These are phyloP conservation scores for Solanum virginianum DNA, from an alignment of 257 asterid genomes.

Conservation along the genomic window DNA sequence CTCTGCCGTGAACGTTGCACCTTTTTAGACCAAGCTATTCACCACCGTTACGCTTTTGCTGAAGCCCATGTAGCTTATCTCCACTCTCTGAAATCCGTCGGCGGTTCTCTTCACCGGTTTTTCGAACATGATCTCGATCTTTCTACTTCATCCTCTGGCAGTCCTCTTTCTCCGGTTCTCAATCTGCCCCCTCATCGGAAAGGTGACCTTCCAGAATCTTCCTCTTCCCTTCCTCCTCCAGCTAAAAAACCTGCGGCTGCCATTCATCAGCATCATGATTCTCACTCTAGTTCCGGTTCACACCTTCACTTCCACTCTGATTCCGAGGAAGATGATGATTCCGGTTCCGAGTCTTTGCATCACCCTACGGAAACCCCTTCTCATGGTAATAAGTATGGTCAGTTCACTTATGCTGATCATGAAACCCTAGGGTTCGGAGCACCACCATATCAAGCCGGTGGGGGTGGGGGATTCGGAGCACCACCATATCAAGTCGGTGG, in stretches of 20 bases:
- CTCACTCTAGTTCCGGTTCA: conserved; percentile 65
- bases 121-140: conserved; percentile 47
- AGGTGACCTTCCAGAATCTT: conserved; percentile 20
- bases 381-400: conserved; percentile 8
- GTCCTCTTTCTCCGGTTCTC: conserved; percentile 47
- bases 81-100: conserved; percentile 58
- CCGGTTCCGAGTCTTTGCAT: conserved; percentile 42
- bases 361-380: conserved; percentile 10
- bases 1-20: conserved; percentile 79
- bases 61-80: conserved; percentile 71
- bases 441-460: conserved; percentile 3
- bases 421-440: neutral
- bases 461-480: neutral
- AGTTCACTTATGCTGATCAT: conserved; percentile 2
- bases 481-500: neutral
- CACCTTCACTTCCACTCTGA: conserved; percentile 71
- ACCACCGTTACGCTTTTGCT: conserved; percentile 71
- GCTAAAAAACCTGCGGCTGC: conserved; percentile 19
- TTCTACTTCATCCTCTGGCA: neutral
- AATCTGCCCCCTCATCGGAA: conserved; percentile 47
- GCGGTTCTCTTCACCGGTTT: conserved; percentile 52
- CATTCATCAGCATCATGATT: conserved; percentile 20
- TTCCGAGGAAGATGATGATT: conserved; percentile 24
- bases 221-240: conserved; percentile 21
- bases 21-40: conserved; percentile 75